Evolutionary conservation across 2,329 filamentous ascomycete species (phyloP).

Genomic region (Catunica adiposa): DNA sequence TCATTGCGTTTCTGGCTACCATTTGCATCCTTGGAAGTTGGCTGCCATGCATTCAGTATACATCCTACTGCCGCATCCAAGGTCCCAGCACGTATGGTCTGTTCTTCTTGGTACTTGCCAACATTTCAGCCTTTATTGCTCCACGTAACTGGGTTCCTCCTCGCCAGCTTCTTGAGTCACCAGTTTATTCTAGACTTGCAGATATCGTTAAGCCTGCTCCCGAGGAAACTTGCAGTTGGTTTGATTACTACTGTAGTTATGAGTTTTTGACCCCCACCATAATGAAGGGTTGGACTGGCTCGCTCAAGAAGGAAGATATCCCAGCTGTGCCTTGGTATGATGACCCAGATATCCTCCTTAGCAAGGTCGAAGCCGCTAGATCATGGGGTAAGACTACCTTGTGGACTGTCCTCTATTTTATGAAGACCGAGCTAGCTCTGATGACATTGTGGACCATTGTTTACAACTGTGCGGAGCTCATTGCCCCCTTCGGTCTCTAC

Average conservation of each 20-base stretch:
- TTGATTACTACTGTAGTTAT: slow-evolving; percentile 34
- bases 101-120: slow-evolving; percentile 21
- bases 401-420: slow-evolving; percentile 29
- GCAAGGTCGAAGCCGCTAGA: slow-evolving; percentile 28
- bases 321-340: slow-evolving; percentile 38
- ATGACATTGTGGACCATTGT: slow-evolving; percentile 29
- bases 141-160: slow-evolving; percentile 36
- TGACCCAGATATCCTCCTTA: slow-evolving; percentile 32
- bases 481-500: slow-evolving; percentile 38
- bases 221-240: slow-evolving; percentile 38
- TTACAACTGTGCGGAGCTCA: slow-evolving; percentile 29
- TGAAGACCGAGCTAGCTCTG: slow-evolving; percentile 25
- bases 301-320: slow-evolving; percentile 31
- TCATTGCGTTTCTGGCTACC: slow-evolving; percentile 24
- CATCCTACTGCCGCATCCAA: slow-evolving; percentile 19
- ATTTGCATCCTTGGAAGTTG: slow-evolving; percentile 24
- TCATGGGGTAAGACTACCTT: slow-evolving; percentile 27
- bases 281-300: slow-evolving; percentile 29
- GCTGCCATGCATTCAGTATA: slow-evolving; percentile 28
- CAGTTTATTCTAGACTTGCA: slow-evolving; percentile 1
- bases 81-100: slow-evolving; percentile 12
- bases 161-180: slow-evolving; percentile 14
- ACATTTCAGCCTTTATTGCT: slow-evolving; percentile 27
- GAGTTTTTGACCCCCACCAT: slow-evolving; percentile 34
- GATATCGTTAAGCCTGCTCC: slow-evolving; percentile 24